Base-by-base conservation (phyloP, 257 asterid species). In the Solanum megistacrolobum region DNA sequence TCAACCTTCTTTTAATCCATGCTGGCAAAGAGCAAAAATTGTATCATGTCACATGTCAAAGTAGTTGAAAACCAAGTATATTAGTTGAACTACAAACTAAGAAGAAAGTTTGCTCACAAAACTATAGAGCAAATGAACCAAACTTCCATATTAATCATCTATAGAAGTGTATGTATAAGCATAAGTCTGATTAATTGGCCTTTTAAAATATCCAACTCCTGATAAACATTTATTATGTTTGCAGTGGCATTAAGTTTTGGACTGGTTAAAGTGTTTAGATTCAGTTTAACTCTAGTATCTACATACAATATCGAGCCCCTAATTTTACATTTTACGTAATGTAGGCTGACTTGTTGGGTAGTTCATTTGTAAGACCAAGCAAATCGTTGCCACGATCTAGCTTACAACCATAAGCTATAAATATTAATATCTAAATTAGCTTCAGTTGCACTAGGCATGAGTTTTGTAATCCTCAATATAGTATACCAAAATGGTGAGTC, bases 301-400 rank as follows among this genome's bases (percentile, higher is more conserved):
- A 21, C 32, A 35, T 76, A n/a, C 58, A n/a, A 14, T 39, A 7
- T 25, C 7, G 35, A 76, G 21, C n/a, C 12, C 60, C 20, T 13
- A 81, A 29, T 9, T 46, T 46, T 81, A 34, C 34, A 20, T 9
- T 81, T 81, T 81, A 81, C 27, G 1, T 29, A 18, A 81, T 65
- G 87, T 91, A 96, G 98, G 98, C 98, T 1, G 98, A 96, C 88
- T 83, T 96, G 91, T 88, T 96, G 74, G 99, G 99, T 60, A 92
- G 29, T 41, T 93, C 99, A 0, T 98, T 96, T 10, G 94, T 94
- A 76, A 92, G 99, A 69, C 99, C 99, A 43, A 96, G 48, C 4
- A 41, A 41, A 41, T 11, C 48, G 3, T 4, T 41, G 12, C 48
- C 32, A 75, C 23, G 5, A 12, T 39, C 10, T 6, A 39, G 25